Evolutionary conservation across 257 asterid genomes (phyloP).

Genomic region (Scutellaria galericulata): DNA sequence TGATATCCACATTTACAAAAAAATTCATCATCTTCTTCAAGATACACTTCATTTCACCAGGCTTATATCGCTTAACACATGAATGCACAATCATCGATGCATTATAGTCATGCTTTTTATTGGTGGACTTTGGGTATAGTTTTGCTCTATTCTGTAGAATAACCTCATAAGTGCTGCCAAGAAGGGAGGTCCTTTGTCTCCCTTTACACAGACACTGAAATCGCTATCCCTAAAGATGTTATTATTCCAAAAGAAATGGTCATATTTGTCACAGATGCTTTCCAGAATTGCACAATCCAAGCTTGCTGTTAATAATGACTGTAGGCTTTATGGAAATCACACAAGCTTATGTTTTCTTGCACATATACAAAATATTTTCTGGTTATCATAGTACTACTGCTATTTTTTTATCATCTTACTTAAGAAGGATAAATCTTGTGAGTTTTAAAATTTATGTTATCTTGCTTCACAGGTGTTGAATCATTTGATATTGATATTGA

Average conservation of each 20-base stretch:
- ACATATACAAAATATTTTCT: background rate
- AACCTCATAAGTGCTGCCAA: background rate
- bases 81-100: background rate
- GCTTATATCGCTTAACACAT: background rate
- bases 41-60: too few relatives aligned
- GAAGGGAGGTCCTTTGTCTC: background rate
- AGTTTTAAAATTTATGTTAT: background rate
- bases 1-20: too few relatives aligned
- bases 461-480: conserved; percentile 67
- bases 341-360: conserved; percentile 7
- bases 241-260: background rate
- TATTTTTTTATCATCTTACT: background rate
- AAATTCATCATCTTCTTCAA: too few relatives aligned
- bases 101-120: background rate
- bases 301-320: background rate
- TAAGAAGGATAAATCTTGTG: background rate
- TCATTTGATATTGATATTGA: conserved; percentile 74
- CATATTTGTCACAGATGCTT: background rate
- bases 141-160: background rate
- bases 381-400: background rate
- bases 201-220: background rate
- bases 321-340: background rate
- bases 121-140: background rate
- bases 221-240: background rate
- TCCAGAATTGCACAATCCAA: background rate